Evolutionary conservation across 768 basidiomycete genomes (phyloP).

Genomic region (Psilocybe tampanensis): DNA sequence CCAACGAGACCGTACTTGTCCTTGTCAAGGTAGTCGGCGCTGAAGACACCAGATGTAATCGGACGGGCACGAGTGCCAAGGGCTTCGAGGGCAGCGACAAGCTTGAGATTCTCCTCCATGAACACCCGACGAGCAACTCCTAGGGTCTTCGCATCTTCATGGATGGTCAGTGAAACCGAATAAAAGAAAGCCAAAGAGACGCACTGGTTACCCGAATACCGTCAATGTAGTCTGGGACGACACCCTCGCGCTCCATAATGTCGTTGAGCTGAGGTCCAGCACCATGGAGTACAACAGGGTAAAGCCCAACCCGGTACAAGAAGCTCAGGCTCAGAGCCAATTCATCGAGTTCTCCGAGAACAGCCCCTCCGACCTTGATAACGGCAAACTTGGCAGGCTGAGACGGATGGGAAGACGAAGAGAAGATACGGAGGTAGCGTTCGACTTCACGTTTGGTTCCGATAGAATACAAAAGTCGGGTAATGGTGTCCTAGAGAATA

Average conservation of each 20-base stretch:
- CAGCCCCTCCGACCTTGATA: slow-evolving; percentile 97
- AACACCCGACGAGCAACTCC: slow-evolving; percentile 95
- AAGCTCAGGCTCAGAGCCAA: slow-evolving; percentile 95
- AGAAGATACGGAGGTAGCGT: slow-evolving; percentile 97
- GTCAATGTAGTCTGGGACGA: slow-evolving; percentile 95
- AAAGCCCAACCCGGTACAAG: slow-evolving; percentile 95
- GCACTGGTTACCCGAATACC: slow-evolving; percentile 95
- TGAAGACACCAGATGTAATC: slow-evolving; percentile 97
- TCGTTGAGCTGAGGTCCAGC: slow-evolving; percentile 95
- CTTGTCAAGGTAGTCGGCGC: slow-evolving; percentile 94
- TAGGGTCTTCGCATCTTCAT: slow-evolving; percentile 87
- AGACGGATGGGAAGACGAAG: slow-evolving; percentile 86
- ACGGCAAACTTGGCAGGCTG: slow-evolving; percentile 96
- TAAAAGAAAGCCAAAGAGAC: slow-evolving; percentile 23
- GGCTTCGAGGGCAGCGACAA: slow-evolving; percentile 90
- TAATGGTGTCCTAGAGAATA: slow-evolving; percentile 91
- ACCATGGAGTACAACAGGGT: slow-evolving; percentile 96
- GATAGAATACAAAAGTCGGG: slow-evolving; percentile 93
- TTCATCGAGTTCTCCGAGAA: slow-evolving; percentile 89
- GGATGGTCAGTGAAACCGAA: not conserved
- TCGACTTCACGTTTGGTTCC: slow-evolving; percentile 98
- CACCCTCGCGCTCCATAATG: slow-evolving; percentile 90
- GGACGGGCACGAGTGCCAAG: slow-evolving; percentile 97
- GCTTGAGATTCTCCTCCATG: slow-evolving; percentile 95
- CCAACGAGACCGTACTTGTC: slow-evolving; percentile 96